Evolutionary conservation across 2,329 filamentous ascomycete species (phyloP), one percentile per base, ranked within the genome.

Genomic region (Neofusicoccum parvum): DNA sequence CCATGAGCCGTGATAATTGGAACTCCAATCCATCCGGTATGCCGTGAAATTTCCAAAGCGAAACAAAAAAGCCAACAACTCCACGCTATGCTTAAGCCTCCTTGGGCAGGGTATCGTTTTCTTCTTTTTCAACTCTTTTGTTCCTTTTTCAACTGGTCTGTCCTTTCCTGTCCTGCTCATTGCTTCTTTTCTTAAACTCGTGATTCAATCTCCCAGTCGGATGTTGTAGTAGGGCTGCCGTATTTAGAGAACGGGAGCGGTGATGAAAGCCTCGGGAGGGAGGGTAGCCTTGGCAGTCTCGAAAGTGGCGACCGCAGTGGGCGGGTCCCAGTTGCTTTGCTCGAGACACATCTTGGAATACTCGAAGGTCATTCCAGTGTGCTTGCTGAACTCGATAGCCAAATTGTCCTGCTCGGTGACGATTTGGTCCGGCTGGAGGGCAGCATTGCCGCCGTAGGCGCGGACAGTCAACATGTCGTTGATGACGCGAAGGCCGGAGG

Each of bases 291-390:
- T 92, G 65, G 91, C 88, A 69, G 89, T 86, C 68, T 89, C 86
- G 74, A 97, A 97, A 37, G 91, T 87, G 63, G 85, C 81, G 70
- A 94, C 80, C 2, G 94, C 94, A 69, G 86, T 85, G 43, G 91
- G 86, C 56, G 94, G 87, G 74, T 96, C 87, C 92, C 93, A 98
- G 43, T 85, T 86, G 65, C 90, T 92, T 66, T 93, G 88, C 2
- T 87, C 84, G 15, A 98, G 83, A 72, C 94, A 97, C 82, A 96
- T 86, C 70, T 89, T 86, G 1, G 93, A 90, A 75, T 91, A 96
- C 66, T 91, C 83, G 10, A 88, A 79, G 9, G 87, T 95, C 88
- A 99, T 92, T 65, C 88, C 87, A 1, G 94, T 97, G 72, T 88
- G 88, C 69, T 87, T 88, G 69, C 88, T 90, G 62, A 97, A 84